Conservation (phyloP, 441 rosid genomes). For the Gossypium schwendimanii region DNA sequence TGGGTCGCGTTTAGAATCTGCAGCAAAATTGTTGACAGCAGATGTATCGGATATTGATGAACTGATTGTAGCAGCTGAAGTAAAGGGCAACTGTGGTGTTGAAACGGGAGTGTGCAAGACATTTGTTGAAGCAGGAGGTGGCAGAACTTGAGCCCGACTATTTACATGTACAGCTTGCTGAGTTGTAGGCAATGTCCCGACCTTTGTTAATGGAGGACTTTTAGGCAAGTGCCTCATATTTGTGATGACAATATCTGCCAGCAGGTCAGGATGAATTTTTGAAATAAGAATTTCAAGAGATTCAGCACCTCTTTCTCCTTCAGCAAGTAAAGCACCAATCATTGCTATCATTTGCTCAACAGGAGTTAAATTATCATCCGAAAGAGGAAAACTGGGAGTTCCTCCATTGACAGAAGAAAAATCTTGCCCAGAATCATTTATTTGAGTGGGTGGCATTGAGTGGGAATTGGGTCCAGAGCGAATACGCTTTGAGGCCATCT, state of each 20-base stretch:
- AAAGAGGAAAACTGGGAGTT: slow-evolving; percentile 37
- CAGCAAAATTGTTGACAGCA: slow-evolving; percentile 26
- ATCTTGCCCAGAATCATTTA: slow-evolving; percentile 49
- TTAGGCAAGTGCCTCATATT: slow-evolving; percentile 97
- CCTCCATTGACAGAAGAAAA: slow-evolving; percentile 51
- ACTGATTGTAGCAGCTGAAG: slow-evolving; percentile 34
- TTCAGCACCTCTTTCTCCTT: slow-evolving; percentile 99
- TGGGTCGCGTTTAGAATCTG: slow-evolving; percentile 91
- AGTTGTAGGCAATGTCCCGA: slow-evolving; percentile 32
- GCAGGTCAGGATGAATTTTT: slow-evolving; percentile 63
- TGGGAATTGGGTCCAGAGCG: slow-evolving; percentile 43
- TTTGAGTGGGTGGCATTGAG: slow-evolving; percentile 32
- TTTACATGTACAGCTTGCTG: slow-evolving; percentile 36
- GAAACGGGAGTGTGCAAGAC: slow-evolving; percentile 27
- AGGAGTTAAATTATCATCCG: slow-evolving; percentile 72
- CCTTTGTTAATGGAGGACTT: slow-evolving; percentile 50
- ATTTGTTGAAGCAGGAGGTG: slow-evolving; percentile 32
- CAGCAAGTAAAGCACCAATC: slow-evolving; percentile 99
- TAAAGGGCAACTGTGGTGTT: slow-evolving; percentile 31
- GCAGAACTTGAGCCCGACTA: slow-evolving; percentile 42
- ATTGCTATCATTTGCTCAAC: slow-evolving; percentile 97
- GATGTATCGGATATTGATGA: slow-evolving; percentile 43
- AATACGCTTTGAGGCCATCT: slow-evolving; percentile 55
- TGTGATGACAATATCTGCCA: slow-evolving; percentile 95
- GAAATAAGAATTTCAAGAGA: slow-evolving; percentile 92